phyloP scores from a whole-genome alignment of 176 grass and related monocot genomes.

The Alopecurus myosuroides region DNA sequence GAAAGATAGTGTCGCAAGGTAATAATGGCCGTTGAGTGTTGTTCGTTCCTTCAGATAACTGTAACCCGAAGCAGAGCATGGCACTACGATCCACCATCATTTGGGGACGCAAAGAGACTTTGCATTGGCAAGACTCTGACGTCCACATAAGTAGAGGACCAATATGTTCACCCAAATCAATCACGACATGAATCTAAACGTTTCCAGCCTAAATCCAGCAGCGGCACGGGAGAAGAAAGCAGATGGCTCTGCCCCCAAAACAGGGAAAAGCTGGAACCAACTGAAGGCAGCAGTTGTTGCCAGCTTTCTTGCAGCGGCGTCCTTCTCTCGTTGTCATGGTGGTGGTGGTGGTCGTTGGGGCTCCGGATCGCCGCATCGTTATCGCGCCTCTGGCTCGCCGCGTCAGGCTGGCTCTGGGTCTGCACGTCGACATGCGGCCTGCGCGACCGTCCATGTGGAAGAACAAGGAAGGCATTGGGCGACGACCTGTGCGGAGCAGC shows the following conservation, averaged over 20 bases:
- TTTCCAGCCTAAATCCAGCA: conserved; percentile 35
- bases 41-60: not conserved
- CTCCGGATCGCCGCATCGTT: too few relatives aligned
- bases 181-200: conserved; percentile 39
- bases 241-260: not conserved
- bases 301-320: conserved; percentile 25
- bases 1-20: not conserved
- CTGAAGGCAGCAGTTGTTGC: conserved; percentile 19
- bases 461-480: too few relatives aligned
- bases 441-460: too few relatives aligned
- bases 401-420: too few relatives aligned
- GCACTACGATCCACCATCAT: not conserved
- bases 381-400: too few relatives aligned
- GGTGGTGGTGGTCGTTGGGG: too few relatives aligned
- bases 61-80: not conserved
- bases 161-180: conserved; percentile 13
- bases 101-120: not conserved
- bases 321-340: too few relatives aligned
- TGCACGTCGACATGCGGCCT: too few relatives aligned
- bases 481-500: too few relatives aligned
- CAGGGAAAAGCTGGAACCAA: not conserved
- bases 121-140: conserved; percentile 3
- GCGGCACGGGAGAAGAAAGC: not conserved
- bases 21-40: not conserved
- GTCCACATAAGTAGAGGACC: not conserved